A percentile compares a stretch with the other conserved stretches of the same genome.
phyloP scores from a whole-genome alignment of 345 rosid genomes.

The Diplotaxis tenuifolia region DNA sequence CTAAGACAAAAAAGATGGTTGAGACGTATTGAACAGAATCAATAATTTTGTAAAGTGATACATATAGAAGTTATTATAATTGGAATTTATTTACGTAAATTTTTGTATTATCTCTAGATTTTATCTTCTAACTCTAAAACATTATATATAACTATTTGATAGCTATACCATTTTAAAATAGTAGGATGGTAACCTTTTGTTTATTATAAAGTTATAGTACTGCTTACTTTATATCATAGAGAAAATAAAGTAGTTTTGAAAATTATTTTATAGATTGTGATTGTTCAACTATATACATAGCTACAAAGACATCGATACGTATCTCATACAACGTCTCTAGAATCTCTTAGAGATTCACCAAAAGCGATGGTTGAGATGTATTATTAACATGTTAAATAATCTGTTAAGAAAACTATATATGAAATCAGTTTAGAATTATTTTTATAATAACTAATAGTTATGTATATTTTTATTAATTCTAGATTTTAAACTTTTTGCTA shows the following conservation, averaged over 20 bases:
- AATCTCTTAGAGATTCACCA: not conserved
- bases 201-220: not conserved
- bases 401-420: not conserved
- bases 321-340: not conserved
- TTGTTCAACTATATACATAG: not conserved
- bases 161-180: not conserved
- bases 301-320: not conserved
- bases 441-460: not conserved
- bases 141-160: not conserved
- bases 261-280: not conserved
- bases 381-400: not conserved
- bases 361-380: not conserved
- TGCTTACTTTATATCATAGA: not conserved
- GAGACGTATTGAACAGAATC: not conserved
- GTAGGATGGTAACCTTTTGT: not conserved
- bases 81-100: not conserved
- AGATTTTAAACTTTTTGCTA: not conserved
- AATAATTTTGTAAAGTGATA: not conserved
- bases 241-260: not conserved
- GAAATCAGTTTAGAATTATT: not conserved
- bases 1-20: not conserved
- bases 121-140: not conserved
- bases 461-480: not conserved
- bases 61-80: too few relatives aligned
- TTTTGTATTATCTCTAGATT: not conserved